These are phyloP conservation scores for Backusella circina DNA, from an alignment of 192 early-diverging fungal species.

Conservation along the genomic window DNA sequence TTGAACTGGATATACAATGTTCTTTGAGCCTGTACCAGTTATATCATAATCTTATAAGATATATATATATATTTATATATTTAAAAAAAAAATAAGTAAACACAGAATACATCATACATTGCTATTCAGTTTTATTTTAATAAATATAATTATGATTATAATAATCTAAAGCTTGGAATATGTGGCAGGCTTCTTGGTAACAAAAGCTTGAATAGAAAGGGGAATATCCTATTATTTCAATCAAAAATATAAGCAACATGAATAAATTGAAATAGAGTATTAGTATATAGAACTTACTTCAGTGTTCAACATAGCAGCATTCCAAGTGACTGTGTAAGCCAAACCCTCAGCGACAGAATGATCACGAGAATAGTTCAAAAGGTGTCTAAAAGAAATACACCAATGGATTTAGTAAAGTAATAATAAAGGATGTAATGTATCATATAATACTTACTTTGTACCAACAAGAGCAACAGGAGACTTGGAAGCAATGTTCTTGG, in stretches of 20 bases:
- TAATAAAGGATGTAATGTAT: not conserved
- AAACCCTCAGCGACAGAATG: slow-evolving; percentile 88
- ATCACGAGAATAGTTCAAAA: slow-evolving; percentile 90
- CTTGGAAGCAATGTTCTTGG: slow-evolving; percentile 77
- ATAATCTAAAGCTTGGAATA: slow-evolving; percentile 45
- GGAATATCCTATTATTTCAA: slow-evolving; percentile 39
- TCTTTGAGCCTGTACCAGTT: too few relatives aligned
- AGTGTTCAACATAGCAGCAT: slow-evolving; percentile 76
- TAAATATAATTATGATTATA: not conserved
- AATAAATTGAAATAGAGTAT: not conserved
- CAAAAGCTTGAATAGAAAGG: slow-evolving; percentile 38
- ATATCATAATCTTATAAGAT: too few relatives aligned
- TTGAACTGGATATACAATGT: too few relatives aligned
- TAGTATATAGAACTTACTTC: slow-evolving; percentile 36
- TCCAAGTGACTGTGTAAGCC: slow-evolving; percentile 87
- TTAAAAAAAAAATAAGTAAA: too few relatives aligned
- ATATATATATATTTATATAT: too few relatives aligned
- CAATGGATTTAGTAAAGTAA: not conserved
- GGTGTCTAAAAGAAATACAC: slow-evolving; percentile 39
- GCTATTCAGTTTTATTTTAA: not conserved
- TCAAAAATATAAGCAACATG: not conserved
- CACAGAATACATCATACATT: not conserved
- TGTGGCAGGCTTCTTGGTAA: slow-evolving; percentile 44
- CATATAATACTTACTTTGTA: slow-evolving; percentile 63
- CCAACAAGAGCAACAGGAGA: slow-evolving; percentile 83